Evolutionary conservation across 2,329 filamentous ascomycete genomes (phyloP).

Genomic region (Dactylellina parvicollis): DNA sequence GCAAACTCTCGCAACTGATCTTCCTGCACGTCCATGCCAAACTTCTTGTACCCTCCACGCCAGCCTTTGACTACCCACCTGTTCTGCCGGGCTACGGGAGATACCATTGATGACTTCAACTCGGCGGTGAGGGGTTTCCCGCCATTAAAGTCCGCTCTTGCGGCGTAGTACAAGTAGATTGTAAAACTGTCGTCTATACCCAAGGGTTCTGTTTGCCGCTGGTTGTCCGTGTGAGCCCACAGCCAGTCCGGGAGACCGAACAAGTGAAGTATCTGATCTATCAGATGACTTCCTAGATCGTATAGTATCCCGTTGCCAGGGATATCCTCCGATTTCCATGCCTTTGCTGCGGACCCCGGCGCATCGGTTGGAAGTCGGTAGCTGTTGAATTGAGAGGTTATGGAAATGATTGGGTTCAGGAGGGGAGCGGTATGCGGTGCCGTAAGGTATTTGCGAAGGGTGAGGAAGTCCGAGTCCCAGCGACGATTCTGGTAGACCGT

Average conservation of each 20-base stretch:
- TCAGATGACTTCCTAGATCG: slow-evolving; percentile 61
- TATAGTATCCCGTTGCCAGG: slow-evolving; percentile 60
- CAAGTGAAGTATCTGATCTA: slow-evolving; percentile 61
- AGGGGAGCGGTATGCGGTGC: slow-evolving; percentile 44
- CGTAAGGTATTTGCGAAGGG: slow-evolving; percentile 57
- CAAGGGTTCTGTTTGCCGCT: slow-evolving; percentile 57
- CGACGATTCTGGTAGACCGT: slow-evolving; percentile 62
- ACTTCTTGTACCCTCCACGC: slow-evolving; percentile 62
- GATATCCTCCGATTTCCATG: slow-evolving; percentile 54
- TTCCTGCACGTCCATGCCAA: slow-evolving; percentile 55
- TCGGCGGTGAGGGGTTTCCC: slow-evolving; percentile 59
- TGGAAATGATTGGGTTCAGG: slow-evolving; percentile 53
- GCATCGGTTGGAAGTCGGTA: slow-evolving; percentile 53
- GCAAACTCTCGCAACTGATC: slow-evolving; percentile 27
- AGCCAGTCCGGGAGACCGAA: slow-evolving; percentile 60
- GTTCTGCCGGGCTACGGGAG: slow-evolving; percentile 58
- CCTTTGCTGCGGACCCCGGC: slow-evolving; percentile 24
- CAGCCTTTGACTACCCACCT: slow-evolving; percentile 60
- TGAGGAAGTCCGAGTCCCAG: slow-evolving; percentile 62
- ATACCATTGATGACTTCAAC: slow-evolving; percentile 60
- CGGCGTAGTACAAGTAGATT: slow-evolving; percentile 60
- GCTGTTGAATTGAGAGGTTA: slow-evolving; percentile 57
- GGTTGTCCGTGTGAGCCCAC: slow-evolving; percentile 58
- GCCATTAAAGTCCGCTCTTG: slow-evolving; percentile 27
- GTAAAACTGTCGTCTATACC: slow-evolving; percentile 60